phyloP scores from a whole-genome alignment of 345 rosid species.

The Microcos paniculata region DNA sequence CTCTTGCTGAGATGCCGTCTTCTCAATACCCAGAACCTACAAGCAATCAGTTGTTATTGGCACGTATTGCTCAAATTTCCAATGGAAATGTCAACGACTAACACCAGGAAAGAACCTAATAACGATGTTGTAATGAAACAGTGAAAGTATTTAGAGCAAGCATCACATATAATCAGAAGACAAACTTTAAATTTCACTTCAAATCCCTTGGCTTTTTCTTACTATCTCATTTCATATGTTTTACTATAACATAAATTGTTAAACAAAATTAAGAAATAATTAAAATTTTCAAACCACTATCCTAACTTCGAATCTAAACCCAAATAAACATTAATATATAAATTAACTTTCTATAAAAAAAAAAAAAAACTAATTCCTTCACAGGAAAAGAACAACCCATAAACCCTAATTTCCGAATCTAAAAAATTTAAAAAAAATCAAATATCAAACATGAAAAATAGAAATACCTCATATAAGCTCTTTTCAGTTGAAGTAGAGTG shows the following conservation, averaged over 20 bases:
- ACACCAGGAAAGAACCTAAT: background rate
- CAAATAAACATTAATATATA: background rate
- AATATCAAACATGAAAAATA: background rate
- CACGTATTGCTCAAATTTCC: background rate
- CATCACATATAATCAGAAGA: background rate
- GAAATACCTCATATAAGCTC: slow-evolving; percentile 63
- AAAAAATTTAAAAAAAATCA: background rate
- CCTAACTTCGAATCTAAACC: background rate
- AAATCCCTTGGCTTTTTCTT: no score
- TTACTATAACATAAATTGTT: background rate
- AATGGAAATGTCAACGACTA: background rate
- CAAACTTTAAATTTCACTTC: background rate
- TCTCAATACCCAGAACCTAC: slow-evolving; percentile 79
- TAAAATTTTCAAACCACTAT: background rate
- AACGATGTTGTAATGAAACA: background rate
- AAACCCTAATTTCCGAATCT: background rate
- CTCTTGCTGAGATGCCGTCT: slow-evolving; percentile 71
- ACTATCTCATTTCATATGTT: background rate
- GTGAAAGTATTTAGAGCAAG: background rate
- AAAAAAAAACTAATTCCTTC: background rate
- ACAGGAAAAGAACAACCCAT: background rate
- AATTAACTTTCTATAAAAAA: background rate
- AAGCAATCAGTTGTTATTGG: slow-evolving; percentile 8
- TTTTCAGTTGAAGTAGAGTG: slow-evolving; percentile 27
- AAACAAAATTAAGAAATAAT: background rate